A percentile compares a stretch with the other conserved stretches of the same genome.
Conservation (phyloP, 2,329 filamentous ascomycete species). For the Aspergillus spinulosporus region DNA sequence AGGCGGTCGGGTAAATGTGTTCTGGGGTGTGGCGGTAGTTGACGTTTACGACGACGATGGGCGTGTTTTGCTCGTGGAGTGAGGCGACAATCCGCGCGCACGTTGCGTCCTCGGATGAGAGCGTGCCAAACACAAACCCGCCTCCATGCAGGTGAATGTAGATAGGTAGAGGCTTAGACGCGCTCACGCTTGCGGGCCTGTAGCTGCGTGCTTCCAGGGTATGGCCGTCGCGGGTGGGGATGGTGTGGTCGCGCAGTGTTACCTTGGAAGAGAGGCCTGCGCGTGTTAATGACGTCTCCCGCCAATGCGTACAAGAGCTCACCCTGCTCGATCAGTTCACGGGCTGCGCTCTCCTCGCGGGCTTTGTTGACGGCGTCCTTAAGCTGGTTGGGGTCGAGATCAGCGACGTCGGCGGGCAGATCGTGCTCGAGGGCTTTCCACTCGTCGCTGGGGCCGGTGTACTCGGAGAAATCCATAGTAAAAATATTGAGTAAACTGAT, state of each 20-base stretch:
- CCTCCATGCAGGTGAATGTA: conserved; percentile 58
- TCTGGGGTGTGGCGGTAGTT: conserved; percentile 63
- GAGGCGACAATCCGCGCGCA: conserved; percentile 51
- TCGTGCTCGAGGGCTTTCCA: conserved; percentile 46
- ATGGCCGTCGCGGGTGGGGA: conserved; percentile 49
- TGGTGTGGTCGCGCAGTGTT: conserved; percentile 36
- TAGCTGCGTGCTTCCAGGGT: conserved; percentile 51
- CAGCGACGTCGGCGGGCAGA: conserved; percentile 27
- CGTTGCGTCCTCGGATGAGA: conserved; percentile 54
- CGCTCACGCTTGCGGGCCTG: conserved; percentile 37
- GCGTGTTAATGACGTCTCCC: neutral
- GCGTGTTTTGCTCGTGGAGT: conserved; percentile 21
- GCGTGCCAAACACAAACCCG: conserved; percentile 58
- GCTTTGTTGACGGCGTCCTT: conserved; percentile 31
- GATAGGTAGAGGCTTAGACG: conserved; percentile 45
- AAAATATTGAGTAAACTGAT: too few relatives aligned
- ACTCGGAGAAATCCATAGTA: conserved; percentile 40
- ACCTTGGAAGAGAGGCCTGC: conserved; percentile 33
- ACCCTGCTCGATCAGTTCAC: conserved; percentile 29
- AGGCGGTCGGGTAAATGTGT: conserved; percentile 53
- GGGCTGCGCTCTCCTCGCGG: conserved; percentile 36
- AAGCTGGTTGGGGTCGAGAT: conserved; percentile 27
- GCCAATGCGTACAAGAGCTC: neutral
- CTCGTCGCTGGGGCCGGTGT: conserved; percentile 45
- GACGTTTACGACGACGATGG: conserved; percentile 53